Evolutionary conservation across 2,329 filamentous ascomycete genomes (phyloP), one percentile per base, ranked within the genome.

Genomic region (Calonectria crousiana): DNA sequence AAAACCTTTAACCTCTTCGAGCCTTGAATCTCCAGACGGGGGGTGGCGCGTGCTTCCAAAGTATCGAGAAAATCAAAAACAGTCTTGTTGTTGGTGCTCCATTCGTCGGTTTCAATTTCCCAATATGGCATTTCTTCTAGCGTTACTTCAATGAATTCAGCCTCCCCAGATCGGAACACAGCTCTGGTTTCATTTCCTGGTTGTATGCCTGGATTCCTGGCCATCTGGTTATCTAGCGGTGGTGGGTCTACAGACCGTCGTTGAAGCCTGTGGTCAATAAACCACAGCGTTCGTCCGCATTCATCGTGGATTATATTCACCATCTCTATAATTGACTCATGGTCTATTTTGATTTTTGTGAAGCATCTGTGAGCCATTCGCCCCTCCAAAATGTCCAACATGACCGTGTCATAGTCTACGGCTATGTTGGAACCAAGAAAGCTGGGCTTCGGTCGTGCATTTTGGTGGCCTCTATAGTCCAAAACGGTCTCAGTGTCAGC

Each of bases 371-470:
- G 56, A 1, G 34, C 56, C 16, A 18, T 8, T 3, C 56, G 56
- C 14, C n/a, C 36, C 18, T 62, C 34, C 2, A 62, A 20, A 20
- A 62, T 41, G 28, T 41, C 56, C n/a, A 62, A 9, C 36, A 62
- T 62, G 6, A 38, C 16, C 34, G 56, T 36, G 56, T 62, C 56
- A 41, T 62, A 41, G 23, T 62, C 56, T 18, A 62, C 32, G 14
- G 56, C 36, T 41, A 62, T 62, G 56, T 62, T 38, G n/a, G 14
- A 30, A 23, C 36, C 56, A 41, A 62, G 56, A 38, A 62, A 62
- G 56, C 34, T 62, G 1, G 56, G 9, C 23, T 62, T 38, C 13
- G 56, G 56, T 6, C 41, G 1, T 6, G 34, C n/a, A 4, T 13
- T 8, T 26, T 41, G 13, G 16, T 41, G 3, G 2, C 34, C 56